These are phyloP conservation scores for Crucibulum cyathiforme DNA, from an alignment of 1,284 basidiomycete genomes.

Conservation along the genomic window DNA sequence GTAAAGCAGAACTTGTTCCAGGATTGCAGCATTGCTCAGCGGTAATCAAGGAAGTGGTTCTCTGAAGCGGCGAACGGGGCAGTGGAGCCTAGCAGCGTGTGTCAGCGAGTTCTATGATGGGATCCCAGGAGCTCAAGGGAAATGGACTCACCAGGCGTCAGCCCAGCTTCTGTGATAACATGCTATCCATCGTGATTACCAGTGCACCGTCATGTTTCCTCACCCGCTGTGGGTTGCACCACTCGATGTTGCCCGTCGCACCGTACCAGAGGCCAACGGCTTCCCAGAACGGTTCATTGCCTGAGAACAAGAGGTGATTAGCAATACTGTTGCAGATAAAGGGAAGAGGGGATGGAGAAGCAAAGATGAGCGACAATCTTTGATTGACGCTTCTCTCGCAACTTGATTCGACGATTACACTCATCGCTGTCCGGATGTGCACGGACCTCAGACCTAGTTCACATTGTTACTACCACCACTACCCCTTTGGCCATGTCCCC, in stretches of 20 bases:
- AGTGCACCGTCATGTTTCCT: slow-evolving; percentile 76
- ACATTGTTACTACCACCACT: not conserved
- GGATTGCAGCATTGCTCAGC: slow-evolving; percentile 69
- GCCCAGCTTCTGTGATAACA: slow-evolving; percentile 31
- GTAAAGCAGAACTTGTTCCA: slow-evolving; percentile 92
- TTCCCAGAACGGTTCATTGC: slow-evolving; percentile 80
- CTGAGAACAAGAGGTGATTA: slow-evolving; percentile 9
- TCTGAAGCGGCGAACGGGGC: slow-evolving; percentile 46
- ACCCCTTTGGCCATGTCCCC: not conserved
- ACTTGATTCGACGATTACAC: not conserved
- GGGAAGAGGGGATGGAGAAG: not conserved
- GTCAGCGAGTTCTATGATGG: not conserved
- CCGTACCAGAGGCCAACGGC: slow-evolving; percentile 73
- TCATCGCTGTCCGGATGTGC: no score
- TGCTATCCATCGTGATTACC: slow-evolving; percentile 74
- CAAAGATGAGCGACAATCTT: not conserved
- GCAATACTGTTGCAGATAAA: not conserved
- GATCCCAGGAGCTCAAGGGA: not conserved
- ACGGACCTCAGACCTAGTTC: not conserved
- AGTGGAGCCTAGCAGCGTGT: slow-evolving; percentile 38
- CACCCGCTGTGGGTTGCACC: slow-evolving; percentile 81
- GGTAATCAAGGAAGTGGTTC: slow-evolving; percentile 73
- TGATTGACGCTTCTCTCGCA: not conserved
- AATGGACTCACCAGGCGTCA: slow-evolving; percentile 35
- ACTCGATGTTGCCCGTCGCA: slow-evolving; percentile 68